phyloP scores from a whole-genome alignment of 2,329 filamentous ascomycete species.

The Eutypa lata region DNA sequence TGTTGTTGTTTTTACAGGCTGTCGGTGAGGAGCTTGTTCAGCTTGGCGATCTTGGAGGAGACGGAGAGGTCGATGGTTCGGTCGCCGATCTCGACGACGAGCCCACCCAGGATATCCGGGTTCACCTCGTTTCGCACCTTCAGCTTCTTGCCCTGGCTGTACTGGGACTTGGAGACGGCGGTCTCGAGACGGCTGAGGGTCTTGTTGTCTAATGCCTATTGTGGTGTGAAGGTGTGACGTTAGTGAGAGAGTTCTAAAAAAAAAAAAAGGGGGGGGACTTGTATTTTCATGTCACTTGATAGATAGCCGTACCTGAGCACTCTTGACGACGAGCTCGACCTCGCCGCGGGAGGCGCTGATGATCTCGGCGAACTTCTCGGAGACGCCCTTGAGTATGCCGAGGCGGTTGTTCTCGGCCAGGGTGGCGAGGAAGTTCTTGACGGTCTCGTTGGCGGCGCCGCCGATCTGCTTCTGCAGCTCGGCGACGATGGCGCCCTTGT shows the following conservation, averaged over 20 bases:
- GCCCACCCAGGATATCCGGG: constrained; percentile 88
- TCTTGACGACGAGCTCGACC: constrained; percentile 89
- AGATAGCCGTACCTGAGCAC: constrained; percentile 69
- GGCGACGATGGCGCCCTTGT: constrained; percentile 82
- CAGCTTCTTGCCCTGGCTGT: constrained; percentile 92
- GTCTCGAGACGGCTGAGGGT: constrained; percentile 81
- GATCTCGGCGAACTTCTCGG: constrained; percentile 80
- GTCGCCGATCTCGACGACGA: constrained; percentile 95
- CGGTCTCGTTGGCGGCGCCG: constrained; percentile 63
- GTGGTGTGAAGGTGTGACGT: constrained; percentile 13
- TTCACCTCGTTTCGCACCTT: constrained; percentile 96
- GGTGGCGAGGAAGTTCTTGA: constrained; percentile 90
- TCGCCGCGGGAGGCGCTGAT: constrained; percentile 90
- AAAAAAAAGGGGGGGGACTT: background rate
- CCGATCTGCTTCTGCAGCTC: constrained; percentile 86
- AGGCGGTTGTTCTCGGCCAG: constrained; percentile 97
- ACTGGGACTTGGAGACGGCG: constrained; percentile 85
- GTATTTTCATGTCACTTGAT: too few relatives aligned
- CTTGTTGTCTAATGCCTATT: constrained; percentile 79
- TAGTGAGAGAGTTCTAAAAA: constrained; percentile 11
- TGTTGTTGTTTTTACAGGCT: constrained; percentile 69
- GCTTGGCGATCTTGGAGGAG: constrained; percentile 89
- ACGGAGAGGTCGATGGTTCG: constrained; percentile 97
- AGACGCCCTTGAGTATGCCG: constrained; percentile 74
- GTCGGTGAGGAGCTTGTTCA: constrained; percentile 99